Conservation (phyloP, 2,329 filamentous ascomycete species). For the Fusarium bactridioides region DNA sequence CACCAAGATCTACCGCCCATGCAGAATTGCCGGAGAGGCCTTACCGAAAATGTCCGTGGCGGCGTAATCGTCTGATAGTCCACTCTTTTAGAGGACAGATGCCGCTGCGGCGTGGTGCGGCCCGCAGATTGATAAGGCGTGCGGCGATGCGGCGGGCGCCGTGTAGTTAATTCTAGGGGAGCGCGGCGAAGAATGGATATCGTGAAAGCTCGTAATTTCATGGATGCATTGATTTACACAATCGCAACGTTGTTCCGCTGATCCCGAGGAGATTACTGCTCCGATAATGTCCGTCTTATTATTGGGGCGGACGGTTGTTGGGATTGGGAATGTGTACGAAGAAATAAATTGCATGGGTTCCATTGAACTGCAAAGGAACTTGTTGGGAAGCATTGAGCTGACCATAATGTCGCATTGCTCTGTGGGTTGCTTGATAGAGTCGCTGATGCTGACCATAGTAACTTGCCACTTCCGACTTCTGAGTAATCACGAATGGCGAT, state of each 20-base stretch:
- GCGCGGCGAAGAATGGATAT: neutral
- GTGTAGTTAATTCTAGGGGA: no score
- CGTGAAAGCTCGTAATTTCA: neutral
- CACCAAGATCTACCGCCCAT: neutral
- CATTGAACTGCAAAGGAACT: accelerated
- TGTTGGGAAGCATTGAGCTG: neutral
- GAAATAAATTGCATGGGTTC: neutral
- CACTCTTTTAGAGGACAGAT: neutral
- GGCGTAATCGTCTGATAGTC: constrained; percentile 10
- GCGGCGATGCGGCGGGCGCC: neutral
- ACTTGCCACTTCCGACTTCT: no score
- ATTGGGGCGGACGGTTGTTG: neutral
- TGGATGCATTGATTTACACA: neutral
- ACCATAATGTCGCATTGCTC: neutral
- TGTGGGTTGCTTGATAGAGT: neutral
- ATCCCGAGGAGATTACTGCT: neutral
- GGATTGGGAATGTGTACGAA: neutral
- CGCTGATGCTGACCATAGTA: neutral
- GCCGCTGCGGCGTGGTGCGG: constrained; percentile 20
- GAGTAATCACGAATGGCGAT: accelerated
- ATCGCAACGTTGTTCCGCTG: neutral
- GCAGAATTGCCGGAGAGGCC: neutral
- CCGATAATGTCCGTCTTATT: neutral
- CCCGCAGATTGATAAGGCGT: constrained; percentile 1
- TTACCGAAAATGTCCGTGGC: neutral